Evolutionary conservation across 2,329 filamentous ascomycete species (phyloP), one percentile per base, ranked within the genome.

Genomic region (Zalaria obscura): DNA sequence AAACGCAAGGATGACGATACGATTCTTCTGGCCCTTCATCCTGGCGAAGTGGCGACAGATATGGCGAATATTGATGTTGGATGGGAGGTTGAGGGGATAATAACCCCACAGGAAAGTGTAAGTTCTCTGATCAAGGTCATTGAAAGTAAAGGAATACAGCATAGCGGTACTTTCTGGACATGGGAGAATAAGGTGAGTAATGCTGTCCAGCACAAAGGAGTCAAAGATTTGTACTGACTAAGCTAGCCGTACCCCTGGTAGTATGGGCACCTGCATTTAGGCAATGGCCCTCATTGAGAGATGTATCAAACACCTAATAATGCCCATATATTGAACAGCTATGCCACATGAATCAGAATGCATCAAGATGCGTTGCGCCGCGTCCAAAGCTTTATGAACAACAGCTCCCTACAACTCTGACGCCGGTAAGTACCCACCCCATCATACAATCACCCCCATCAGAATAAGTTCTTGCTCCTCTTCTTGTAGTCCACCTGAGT

Each of bases 131-230:
- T 73, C 29, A 52, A 61, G 42, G 69, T 73, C 1, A 70, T 74
- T 43, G 60, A 63, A 45, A 66, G 59, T 47, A 74, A 68, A 53
- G 60, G 56, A 26, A 60, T 62, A 26, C 58, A 62, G 45, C 63
- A 73, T 38, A 71, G 62, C 45, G 71, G 70, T 3, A 74, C 68
- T 1, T 75, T 74, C 46, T 74, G 70, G 70, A 72, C 69, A 5
- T 75, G 65, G 61, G 65, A 74, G 48, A 64, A 70, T 40, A 63
- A 68, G 38, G 38, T 44, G 41, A 25, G 35, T 34, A 18, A 2
- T 18, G 2, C 2, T 2, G 18, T 18, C 18, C 25, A 11, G 31
- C 10, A 3, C 33, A 31, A n/a, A 27, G 7, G 29, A 27, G n/a
- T 5, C 27, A 4, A 27, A 11, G 33, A 7, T 18, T 10, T 25